These are phyloP conservation scores for Neonothopanus nambi DNA, from an alignment of 1,284 basidiomycete genomes.

Conservation along the genomic window DNA sequence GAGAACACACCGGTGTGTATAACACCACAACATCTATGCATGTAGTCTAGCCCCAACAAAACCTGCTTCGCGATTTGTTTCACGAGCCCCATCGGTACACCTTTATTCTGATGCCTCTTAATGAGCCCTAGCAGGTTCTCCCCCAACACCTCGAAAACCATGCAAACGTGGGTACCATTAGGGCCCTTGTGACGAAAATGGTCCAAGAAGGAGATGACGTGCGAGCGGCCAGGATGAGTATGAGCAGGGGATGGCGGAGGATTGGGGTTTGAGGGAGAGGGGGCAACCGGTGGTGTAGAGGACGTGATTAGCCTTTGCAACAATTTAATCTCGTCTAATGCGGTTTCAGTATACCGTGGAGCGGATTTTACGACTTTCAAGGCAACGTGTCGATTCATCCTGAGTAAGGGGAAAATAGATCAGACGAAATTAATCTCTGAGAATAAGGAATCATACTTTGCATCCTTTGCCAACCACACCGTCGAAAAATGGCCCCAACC, in stretches of 20 bases:
- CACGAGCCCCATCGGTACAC: constrained; percentile 92
- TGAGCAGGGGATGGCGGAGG: constrained; percentile 68
- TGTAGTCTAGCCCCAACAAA: constrained; percentile 93
- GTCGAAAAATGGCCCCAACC: constrained; percentile 99
- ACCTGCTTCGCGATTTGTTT: constrained; percentile 98
- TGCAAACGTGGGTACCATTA: constrained; percentile 97
- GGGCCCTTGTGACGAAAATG: constrained; percentile 97
- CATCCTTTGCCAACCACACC: constrained; percentile 89
- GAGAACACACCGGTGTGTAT: constrained; percentile 76
- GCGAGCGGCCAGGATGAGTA: constrained; percentile 73
- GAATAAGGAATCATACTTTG: constrained; percentile 60
- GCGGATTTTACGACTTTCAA: constrained; percentile 99
- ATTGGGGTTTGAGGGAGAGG: constrained; percentile 50
- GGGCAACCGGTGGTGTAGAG: constrained; percentile 64
- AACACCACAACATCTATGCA: constrained; percentile 95
- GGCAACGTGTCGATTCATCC: constrained; percentile 93
- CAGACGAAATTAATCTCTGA: constrained; percentile 17
- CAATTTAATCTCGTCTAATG: constrained; percentile 98
- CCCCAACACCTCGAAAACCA: constrained; percentile 99
- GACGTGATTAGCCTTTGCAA: constrained; percentile 93
- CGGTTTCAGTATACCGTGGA: constrained; percentile 95
- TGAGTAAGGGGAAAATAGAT: constrained; percentile 34
- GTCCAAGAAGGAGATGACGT: constrained; percentile 96
- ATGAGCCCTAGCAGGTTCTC: constrained; percentile 98
- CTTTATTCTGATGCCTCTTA: constrained; percentile 93